Percentiles rank a stretch among this genome's conserved stretches.
Conservation (phyloP, 352 stramenopile species). For the Globisporangium camurandrum region DNA sequence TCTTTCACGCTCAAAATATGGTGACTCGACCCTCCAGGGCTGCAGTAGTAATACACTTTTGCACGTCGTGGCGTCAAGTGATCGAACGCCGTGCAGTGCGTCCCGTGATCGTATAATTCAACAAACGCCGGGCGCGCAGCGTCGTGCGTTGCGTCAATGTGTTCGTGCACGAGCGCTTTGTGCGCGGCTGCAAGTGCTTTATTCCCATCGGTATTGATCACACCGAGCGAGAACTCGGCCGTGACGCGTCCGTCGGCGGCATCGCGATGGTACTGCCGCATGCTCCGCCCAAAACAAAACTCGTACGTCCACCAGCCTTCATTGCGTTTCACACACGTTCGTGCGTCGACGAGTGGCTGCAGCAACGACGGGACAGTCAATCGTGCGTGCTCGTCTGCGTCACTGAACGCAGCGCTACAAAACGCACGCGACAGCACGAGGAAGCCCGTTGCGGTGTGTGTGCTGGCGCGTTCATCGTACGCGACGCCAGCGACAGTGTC, state of each 20-base stretch:
- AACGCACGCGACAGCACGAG: conserved; percentile 60
- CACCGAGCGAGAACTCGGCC: conserved; percentile 60
- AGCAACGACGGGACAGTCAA: conserved; percentile 49
- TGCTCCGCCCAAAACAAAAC: conserved; percentile 62
- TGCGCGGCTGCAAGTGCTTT: conserved; percentile 30
- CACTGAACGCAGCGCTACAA: conserved; percentile 47
- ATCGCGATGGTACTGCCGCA: conserved; percentile 75
- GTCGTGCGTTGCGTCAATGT: conserved; percentile 76
- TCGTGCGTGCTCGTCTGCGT: conserved; percentile 33
- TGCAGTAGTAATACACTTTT: conserved; percentile 74
- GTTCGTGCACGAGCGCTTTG: conserved; percentile 52
- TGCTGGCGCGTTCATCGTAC: conserved; percentile 14
- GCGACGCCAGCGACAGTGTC: conserved; percentile 37
- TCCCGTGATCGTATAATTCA: conserved; percentile 62
- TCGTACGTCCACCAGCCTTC: conserved; percentile 66
- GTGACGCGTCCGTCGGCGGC: conserved; percentile 51
- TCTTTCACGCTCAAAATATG: conserved; percentile 76
- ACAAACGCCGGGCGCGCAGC: conserved; percentile 55
- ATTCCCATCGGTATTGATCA: conserved; percentile 45
- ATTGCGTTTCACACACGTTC: conserved; percentile 67
- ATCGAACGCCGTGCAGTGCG: conserved; percentile 70
- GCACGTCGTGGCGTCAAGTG: conserved; percentile 45
- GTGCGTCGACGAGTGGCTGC: conserved; percentile 31
- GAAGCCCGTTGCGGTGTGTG: conserved; percentile 33
- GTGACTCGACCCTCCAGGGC: conserved; percentile 46